Percentiles rank a stretch among this genome's conserved stretches.
Conservation (phyloP, 768 basidiomycete genomes). For the Leucosporidium yakuticum region DNA sequence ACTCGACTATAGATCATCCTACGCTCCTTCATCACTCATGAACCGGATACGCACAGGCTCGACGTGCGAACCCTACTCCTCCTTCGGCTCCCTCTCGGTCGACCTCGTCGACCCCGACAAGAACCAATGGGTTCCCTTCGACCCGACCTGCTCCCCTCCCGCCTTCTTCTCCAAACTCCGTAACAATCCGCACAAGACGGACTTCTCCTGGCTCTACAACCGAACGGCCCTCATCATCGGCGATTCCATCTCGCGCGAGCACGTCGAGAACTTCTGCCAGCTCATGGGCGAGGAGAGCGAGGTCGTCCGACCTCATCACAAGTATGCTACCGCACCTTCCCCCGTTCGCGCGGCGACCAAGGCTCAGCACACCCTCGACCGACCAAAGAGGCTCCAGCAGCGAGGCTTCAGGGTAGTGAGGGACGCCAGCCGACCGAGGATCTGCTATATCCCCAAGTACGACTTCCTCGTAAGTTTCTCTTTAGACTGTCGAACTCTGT, state of each 20-base stretch:
- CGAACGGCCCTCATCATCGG: conserved; percentile 37
- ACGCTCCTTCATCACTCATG: conserved; percentile 4
- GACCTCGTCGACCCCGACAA: conserved; percentile 30
- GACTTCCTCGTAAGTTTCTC: conserved; percentile 34
- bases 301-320: conserved; percentile 27
- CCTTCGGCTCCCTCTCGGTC: conserved; percentile 26
- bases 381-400: conserved; percentile 13
- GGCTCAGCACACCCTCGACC: conserved; percentile 19
- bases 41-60: conserved; percentile 13
- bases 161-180: conserved; percentile 33
- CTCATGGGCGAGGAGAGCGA: conserved; percentile 38
- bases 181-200: conserved; percentile 3
- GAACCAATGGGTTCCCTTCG: conserved; percentile 29
- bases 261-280: conserved; percentile 39
- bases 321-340: conserved; percentile 14
- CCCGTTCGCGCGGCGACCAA: conserved; percentile 20
- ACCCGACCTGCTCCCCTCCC: conserved; percentile 31
- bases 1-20: conserved; percentile 3
- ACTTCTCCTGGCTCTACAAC: conserved; percentile 35
- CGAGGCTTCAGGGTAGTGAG: conserved; percentile 32
- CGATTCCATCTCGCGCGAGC: conserved; percentile 39
- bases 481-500: neutral
- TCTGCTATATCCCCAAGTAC: conserved; percentile 37
- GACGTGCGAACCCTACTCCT: conserved; percentile 32
- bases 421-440: conserved; percentile 35